Evolutionary conservation across 345 rosid species (phyloP), one percentile per base, ranked within the genome.

Genomic region (Salix purpurea): DNA sequence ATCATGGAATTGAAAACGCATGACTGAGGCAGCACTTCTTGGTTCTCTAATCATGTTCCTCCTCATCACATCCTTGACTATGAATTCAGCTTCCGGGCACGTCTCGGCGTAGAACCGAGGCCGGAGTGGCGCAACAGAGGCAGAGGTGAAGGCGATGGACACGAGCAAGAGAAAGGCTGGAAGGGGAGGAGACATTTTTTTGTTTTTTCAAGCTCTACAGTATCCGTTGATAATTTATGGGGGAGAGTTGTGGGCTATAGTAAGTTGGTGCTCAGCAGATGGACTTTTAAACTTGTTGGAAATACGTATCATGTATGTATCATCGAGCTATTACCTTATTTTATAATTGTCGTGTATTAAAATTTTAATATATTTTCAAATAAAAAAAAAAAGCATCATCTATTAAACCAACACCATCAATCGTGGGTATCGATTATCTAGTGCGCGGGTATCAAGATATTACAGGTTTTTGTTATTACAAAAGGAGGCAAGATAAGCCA

Each of bases 1-100:
- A 79, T 94, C 98, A 30, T 94, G 98, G 88, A 94, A 92, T 42
- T 94, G 98, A 79, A 94, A 89, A 30, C 97, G 96, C 99, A 95
- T 93, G 70, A 95, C 96, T 1, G 99, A 95, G 75, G 99, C 97
- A 0, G 81, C 88, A 66, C 97, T 90, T 81, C 98, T 83, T 23
- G 96, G 88, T 79, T 95, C 99, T 62, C 83, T 85, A 10, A 80
- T 23, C 89, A 91, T 40, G 67, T 92, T 91, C 78, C 77, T 88
- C 78, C 18, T 73, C 97, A 91, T 91, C 77, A 70, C 86, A 4
- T 74, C 79, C 75, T 97, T 83, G 60, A 91, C 97, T 1, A 89
- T 84, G 56, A 39, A 71, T 76, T 95, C 99, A 0, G 97, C 99
- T 23, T 82, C 82, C 24, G 98, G 97, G 83, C 99, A 95, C 3